Evolutionary conservation across 192 early-diverging fungal species (phyloP).

Genomic region (Coemansia sp.): DNA sequence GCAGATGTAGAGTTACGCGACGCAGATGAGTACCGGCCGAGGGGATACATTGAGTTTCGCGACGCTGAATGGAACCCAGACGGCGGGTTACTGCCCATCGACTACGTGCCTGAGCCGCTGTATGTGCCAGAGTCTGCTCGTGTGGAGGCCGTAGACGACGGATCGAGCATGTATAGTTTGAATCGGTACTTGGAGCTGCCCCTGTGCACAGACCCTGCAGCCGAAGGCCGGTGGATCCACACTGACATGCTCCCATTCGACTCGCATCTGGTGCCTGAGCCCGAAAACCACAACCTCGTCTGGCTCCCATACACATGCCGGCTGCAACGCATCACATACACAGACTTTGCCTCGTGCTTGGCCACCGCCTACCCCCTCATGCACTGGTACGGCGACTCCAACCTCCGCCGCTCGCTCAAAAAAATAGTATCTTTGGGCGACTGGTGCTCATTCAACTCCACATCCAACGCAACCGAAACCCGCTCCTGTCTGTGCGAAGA

Average conservation of each 20-base stretch:
- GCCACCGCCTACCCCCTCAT: conserved; percentile 25
- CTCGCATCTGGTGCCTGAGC: background rate
- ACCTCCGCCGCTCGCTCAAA: conserved; percentile 49
- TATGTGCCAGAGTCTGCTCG: conserved; percentile 9
- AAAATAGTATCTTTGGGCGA: conserved; percentile 45
- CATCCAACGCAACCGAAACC: conserved; percentile 4
- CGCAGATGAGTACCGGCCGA: conserved; percentile 29
- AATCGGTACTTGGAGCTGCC: conserved; percentile 44
- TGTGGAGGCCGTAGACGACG: background rate
- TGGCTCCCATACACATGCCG: conserved; percentile 56
- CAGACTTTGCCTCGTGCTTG: conserved; percentile 43
- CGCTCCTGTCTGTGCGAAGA: conserved; percentile 52
- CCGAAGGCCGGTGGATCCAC: conserved; percentile 50
- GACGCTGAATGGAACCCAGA: conserved; percentile 55
- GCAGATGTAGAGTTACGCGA: conserved; percentile 47
- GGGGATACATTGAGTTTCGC: conserved; percentile 43
- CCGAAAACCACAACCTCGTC: conserved; percentile 33
- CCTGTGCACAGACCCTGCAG: conserved; percentile 31
- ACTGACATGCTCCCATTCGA: conserved; percentile 11
- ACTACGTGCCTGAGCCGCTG: conserved; percentile 37
- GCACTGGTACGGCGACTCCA: conserved; percentile 56
- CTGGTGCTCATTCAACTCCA: conserved; percentile 30
- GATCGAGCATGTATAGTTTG: conserved; percentile 6
- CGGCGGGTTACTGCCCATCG: conserved; percentile 16
- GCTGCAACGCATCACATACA: conserved; percentile 31